phyloP scores from a whole-genome alignment of 2,329 filamentous ascomycete genomes.

The Trichoderma sp. region DNA sequence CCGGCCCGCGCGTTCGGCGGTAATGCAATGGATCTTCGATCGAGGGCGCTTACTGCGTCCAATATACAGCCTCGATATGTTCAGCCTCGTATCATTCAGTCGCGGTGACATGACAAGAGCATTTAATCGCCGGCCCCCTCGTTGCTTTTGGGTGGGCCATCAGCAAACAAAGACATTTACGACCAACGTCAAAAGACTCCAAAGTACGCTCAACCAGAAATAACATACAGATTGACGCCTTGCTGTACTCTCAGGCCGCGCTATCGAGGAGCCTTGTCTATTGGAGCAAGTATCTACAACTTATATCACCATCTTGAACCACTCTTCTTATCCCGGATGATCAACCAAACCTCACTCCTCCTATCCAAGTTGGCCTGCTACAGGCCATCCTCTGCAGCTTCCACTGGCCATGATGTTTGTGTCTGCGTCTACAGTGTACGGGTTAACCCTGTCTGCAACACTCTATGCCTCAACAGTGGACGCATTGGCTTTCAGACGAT shows the following conservation, averaged over 20 bases:
- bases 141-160: conserved; percentile 4
- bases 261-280: not conserved
- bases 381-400: not conserved
- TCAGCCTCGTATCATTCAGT: conserved; percentile 3
- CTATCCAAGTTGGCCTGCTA: not conserved
- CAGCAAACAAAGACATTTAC: not conserved
- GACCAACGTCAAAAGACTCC: not conserved
- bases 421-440: not conserved
- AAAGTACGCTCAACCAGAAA: not conserved
- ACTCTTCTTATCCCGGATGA: not conserved
- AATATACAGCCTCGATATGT: conserved; percentile 11
- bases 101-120: not conserved
- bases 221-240: not conserved
- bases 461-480: not conserved
- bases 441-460: not conserved
- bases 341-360: not conserved
- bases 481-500: conserved; percentile 30
- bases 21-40: not conserved
- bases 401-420: not conserved
- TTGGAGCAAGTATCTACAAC: not conserved
- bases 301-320: not conserved
- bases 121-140: conserved; percentile 11
- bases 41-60: conserved; percentile 9
- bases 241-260: not conserved
- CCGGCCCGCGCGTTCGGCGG: not conserved